phyloP scores from a whole-genome alignment of 306 rosid genomes.

The Prinsepia uniflora region DNA sequence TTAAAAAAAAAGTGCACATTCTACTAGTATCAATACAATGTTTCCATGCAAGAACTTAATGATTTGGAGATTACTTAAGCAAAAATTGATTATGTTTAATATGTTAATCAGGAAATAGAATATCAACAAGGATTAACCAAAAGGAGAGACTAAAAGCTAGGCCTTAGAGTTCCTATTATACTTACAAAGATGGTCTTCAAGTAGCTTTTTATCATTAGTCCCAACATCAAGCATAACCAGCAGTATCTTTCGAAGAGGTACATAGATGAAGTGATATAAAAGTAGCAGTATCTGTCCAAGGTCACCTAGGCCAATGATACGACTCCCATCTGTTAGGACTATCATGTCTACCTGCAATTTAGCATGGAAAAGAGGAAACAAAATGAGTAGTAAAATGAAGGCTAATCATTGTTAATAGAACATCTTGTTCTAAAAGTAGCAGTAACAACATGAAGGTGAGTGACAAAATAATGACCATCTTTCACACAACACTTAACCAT shows the following conservation, averaged over 20 bases:
- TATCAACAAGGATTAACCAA: neutral
- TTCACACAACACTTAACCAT: too few relatives aligned
- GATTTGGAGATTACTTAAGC: neutral
- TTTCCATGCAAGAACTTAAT: neutral
- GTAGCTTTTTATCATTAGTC: conserved; percentile 86
- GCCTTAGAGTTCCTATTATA: conserved; percentile 18
- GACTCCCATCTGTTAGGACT: conserved; percentile 93
- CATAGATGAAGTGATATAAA: conserved; percentile 25
- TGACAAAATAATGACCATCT: too few relatives aligned
- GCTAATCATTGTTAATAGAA: conserved; percentile 31
- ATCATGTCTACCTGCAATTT: conserved; percentile 87
- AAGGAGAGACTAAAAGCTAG: neutral
- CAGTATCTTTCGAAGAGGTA: conserved; percentile 60
- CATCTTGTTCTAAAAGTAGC: too few relatives aligned
- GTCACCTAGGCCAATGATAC: conserved; percentile 98
- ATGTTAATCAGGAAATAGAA: neutral
- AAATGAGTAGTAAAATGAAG: conserved; percentile 3
- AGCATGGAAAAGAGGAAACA: neutral
- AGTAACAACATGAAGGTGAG: too few relatives aligned
- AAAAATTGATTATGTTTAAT: neutral
- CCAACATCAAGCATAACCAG: conserved; percentile 98
- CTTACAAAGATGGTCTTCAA: conserved; percentile 89
- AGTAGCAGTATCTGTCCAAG: conserved; percentile 63
- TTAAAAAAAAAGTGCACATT: neutral
- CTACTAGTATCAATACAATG: neutral